Evolutionary conservation across 106 monocot genomes (phyloP).

Genomic region (Alisma plantagoaquatica): DNA sequence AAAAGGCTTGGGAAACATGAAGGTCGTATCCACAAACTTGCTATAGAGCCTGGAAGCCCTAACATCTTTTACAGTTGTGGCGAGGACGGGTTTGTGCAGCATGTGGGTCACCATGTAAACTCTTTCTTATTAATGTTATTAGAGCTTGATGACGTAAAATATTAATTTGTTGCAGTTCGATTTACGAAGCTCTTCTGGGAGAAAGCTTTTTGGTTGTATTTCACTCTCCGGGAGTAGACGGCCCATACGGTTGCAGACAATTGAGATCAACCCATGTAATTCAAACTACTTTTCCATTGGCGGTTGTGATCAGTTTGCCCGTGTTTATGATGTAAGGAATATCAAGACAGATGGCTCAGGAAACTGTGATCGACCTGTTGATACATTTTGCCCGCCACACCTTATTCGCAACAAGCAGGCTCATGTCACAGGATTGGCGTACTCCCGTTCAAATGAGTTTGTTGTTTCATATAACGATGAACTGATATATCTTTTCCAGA

Average conservation of each 20-base stretch:
- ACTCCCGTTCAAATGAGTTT: conserved; percentile 68
- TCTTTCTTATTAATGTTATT: neutral
- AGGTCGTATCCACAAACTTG: conserved; percentile 68
- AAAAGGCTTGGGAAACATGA: conserved; percentile 48
- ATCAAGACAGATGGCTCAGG: conserved; percentile 31
- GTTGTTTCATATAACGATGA: conserved; percentile 89
- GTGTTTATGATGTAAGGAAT: conserved; percentile 71
- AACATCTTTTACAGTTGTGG: conserved; percentile 87
- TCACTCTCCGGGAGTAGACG: conserved; percentile 38
- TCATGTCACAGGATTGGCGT: conserved; percentile 74
- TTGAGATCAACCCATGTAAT: conserved; percentile 65
- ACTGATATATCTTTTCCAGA: conserved; percentile 60
- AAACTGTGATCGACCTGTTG: conserved; percentile 37
- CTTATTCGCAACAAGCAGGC: conserved; percentile 33
- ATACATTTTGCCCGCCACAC: conserved; percentile 52
- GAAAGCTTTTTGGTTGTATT: conserved; percentile 59
- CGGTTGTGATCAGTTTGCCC: conserved; percentile 74
- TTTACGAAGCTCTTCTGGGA: conserved; percentile 46
- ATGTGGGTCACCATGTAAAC: conserved; percentile 24
- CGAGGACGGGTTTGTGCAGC: conserved; percentile 84
- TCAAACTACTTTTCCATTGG: conserved; percentile 65
- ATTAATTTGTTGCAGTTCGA: conserved; percentile 71
- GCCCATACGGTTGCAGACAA: conserved; percentile 43
- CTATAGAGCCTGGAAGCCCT: conserved; percentile 80
- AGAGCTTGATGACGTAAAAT: conserved; percentile 7